These are phyloP conservation scores for Heliocybe sulcata DNA, from an alignment of 1,284 basidiomycete genomes.

Conservation along the genomic window DNA sequence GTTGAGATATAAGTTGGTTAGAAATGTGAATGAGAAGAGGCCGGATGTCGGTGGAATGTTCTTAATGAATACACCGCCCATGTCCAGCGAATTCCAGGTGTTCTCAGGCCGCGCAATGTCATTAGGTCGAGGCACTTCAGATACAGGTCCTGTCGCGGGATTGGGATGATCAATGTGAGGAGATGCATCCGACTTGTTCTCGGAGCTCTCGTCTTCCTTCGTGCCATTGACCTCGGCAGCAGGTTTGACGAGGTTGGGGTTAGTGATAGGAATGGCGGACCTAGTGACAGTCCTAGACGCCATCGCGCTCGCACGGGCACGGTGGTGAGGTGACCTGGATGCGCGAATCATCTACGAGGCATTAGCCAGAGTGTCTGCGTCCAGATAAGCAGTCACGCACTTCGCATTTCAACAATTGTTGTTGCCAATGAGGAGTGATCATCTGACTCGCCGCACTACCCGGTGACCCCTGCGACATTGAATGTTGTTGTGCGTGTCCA, in stretches of 20 bases:
- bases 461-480: conserved; percentile 58
- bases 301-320: conserved; percentile 74
- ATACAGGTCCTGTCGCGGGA: conserved; percentile 61
- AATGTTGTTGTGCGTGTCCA: conserved; percentile 50
- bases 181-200: conserved; percentile 18
- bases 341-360: conserved; percentile 59
- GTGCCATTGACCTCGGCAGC: conserved; percentile 29
- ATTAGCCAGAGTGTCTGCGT: conserved; percentile 1
- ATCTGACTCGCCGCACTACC: conserved; percentile 50
- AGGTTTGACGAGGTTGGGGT: conserved; percentile 61
- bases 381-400: conserved; percentile 31
- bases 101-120: conserved; percentile 55
- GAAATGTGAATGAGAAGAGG: conserved; percentile 88
- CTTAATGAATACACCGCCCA: conserved; percentile 94
- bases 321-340: conserved; percentile 71
- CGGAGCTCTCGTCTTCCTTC: conserved; percentile 11
- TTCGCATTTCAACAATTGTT: conserved; percentile 76
- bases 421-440: conserved; percentile 71
- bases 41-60: conserved; percentile 79
- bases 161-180: conserved; percentile 59
- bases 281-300: conserved; percentile 72
- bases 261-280: conserved; percentile 77
- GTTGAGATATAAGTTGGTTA: conserved; percentile 95
- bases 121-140: conserved; percentile 52
- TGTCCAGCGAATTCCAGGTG: conserved; percentile 90